These are phyloP conservation scores for Fusarium tricinctum DNA, from an alignment of 2,329 filamentous ascomycete species.

Conservation along the genomic window DNA sequence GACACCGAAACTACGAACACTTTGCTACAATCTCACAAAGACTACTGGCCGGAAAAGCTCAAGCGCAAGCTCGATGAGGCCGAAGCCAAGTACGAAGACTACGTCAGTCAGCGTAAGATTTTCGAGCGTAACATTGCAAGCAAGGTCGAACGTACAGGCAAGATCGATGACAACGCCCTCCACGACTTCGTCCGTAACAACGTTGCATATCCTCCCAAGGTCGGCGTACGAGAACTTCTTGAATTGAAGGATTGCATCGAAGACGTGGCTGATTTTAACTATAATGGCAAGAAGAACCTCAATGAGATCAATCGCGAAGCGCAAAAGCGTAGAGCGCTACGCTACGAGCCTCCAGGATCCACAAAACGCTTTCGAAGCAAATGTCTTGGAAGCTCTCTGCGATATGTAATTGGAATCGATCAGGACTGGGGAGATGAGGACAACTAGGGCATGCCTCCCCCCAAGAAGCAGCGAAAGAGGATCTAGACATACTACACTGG, in stretches of 20 bases:
- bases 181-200: not conserved
- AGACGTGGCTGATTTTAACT: conserved; percentile 11
- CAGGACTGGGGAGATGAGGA: conserved; percentile 31
- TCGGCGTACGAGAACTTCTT: not conserved
- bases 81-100: not conserved
- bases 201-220: not conserved
- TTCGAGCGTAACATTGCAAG: not conserved
- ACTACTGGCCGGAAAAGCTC: not conserved
- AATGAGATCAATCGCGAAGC: not conserved
- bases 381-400: conserved; percentile 45
- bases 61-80: not conserved
- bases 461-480: conserved; percentile 7
- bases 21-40: not conserved
- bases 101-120: not conserved
- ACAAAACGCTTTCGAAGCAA: conserved; percentile 33
- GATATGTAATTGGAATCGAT: conserved; percentile 30
- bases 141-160: not conserved
- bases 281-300: not conserved
- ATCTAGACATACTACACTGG: conserved; percentile 13
- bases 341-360: not conserved
- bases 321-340: not conserved
- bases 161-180: not conserved
- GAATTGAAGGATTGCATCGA: conserved; percentile 18
- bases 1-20: not conserved
- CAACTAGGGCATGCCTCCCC: conserved; percentile 31